Percentiles rank a stretch among this genome's conserved stretches.
These are phyloP conservation scores for Cymbomonas tetramitiformis DNA, from an alignment of 139 green algal genomes.

Conservation along the genomic window DNA sequence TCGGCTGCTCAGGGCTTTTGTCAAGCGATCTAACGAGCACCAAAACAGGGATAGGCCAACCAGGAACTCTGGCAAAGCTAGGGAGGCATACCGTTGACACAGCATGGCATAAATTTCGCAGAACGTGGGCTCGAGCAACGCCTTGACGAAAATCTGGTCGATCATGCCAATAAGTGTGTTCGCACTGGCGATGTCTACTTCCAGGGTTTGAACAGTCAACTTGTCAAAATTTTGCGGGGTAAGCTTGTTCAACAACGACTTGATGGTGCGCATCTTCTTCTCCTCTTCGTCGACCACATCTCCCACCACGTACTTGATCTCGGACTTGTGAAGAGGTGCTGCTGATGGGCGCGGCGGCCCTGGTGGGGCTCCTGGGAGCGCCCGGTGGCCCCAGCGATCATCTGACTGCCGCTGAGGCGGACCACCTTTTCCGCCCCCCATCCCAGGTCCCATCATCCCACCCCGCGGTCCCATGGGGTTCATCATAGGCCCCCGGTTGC, in stretches of 20 bases:
- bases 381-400: too few species aligned
- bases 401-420: too few species aligned
- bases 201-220: constrained; percentile 63
- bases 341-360: too few species aligned
- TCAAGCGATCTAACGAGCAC: too few species aligned
- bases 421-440: too few species aligned
- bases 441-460: too few species aligned
- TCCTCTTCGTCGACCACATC: constrained; percentile 59
- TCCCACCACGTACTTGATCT: constrained; percentile 19
- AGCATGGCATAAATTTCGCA: constrained; percentile 80
- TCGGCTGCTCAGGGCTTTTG: too few species aligned
- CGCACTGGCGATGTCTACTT: constrained; percentile 55
- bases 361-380: too few species aligned
- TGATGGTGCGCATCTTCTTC: constrained; percentile 73
- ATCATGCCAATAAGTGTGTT: constrained; percentile 72
- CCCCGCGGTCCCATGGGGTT: too few species aligned
- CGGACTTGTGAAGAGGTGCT: constrained; percentile 37
- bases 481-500: too few species aligned
- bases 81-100: constrained; percentile 40
- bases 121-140: constrained; percentile 85
- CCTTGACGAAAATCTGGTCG: constrained; percentile 89
- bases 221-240: constrained; percentile 92
- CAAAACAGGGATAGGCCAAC: too few species aligned
- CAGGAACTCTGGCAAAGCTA: constrained; percentile 3
- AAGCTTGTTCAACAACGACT: constrained; percentile 92